phyloP scores from a whole-genome alignment of 495 filamentous ascomycete genomes.

The Lichina pygmaea region DNA sequence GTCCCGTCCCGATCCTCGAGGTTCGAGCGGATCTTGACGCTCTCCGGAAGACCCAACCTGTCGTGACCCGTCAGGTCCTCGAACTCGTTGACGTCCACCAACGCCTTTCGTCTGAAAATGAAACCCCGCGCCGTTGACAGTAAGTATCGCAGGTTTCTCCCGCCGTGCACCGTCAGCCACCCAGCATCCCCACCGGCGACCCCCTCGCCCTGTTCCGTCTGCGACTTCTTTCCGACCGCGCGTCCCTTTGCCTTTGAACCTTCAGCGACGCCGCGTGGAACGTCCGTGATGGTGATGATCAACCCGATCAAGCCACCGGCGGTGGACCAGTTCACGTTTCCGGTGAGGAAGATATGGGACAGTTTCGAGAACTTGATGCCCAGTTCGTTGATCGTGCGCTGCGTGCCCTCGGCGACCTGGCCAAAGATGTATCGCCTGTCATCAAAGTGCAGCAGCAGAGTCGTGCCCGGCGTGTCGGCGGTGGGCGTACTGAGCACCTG shows the following conservation, averaged over 20 bases:
- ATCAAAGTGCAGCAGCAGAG: conserved; percentile 49
- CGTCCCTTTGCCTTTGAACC: not conserved
- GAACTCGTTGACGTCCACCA: conserved; percentile 39
- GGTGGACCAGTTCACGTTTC: conserved; percentile 42
- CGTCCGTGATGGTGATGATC: conserved; percentile 58
- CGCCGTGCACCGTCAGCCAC: conserved; percentile 29
- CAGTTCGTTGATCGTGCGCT: conserved; percentile 45
- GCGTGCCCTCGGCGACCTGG: conserved; percentile 56
- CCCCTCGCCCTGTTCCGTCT: conserved; percentile 2
- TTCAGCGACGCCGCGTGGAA: not conserved
- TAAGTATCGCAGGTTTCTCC: conserved; percentile 47
- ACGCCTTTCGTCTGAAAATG: conserved; percentile 64
- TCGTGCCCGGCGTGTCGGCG: conserved; percentile 64
- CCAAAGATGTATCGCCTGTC: conserved; percentile 72
- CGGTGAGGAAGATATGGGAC: conserved; percentile 55
- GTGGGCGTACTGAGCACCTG: conserved; percentile 65
- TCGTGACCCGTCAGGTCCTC: conserved; percentile 14
- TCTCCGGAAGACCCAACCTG: not conserved
- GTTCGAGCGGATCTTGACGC: too few relatives aligned
- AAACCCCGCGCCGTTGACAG: conserved; percentile 65
- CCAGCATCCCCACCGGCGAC: not conserved
- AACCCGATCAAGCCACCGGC: conserved; percentile 63
- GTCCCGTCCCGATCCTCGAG: conserved; percentile 7
- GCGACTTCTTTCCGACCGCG: conserved; percentile 1
- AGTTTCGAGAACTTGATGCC: conserved; percentile 30